These are phyloP conservation scores for Venturia aucupariae DNA, from an alignment of 2,329 filamentous ascomycete genomes.

Conservation along the genomic window DNA sequence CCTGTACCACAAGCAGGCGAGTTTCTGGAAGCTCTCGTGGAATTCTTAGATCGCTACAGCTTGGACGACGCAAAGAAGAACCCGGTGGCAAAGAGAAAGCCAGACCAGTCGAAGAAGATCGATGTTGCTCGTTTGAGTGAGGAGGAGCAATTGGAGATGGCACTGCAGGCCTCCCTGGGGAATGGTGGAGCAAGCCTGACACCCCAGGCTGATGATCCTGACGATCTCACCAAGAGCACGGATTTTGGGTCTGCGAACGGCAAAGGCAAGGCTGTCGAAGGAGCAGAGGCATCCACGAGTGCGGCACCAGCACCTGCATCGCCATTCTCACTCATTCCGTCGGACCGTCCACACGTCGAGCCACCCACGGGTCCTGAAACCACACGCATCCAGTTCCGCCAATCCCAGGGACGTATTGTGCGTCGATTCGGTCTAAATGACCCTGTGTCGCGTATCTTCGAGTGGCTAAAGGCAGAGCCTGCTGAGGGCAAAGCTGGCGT, in stretches of 20 bases:
- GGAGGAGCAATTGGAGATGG: conserved; percentile 94
- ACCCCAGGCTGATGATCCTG: conserved; percentile 65
- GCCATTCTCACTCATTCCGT: conserved; percentile 61
- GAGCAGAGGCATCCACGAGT: conserved; percentile 18
- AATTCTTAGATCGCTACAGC: conserved; percentile 96
- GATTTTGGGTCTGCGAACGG: conserved; percentile 35
- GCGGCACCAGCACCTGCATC: conserved; percentile 22
- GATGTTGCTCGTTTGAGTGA: conserved; percentile 88
- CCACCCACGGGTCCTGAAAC: conserved; percentile 61
- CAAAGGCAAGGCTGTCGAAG: conserved; percentile 37
- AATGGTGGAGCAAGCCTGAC: conserved; percentile 26
- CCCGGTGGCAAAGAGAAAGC: conserved; percentile 71
- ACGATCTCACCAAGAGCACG: conserved; percentile 68
- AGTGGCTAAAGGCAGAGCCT: conserved; percentile 90
- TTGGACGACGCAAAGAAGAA: conserved; percentile 83
- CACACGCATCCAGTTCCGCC: conserved; percentile 87
- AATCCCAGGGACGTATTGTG: conserved; percentile 75
- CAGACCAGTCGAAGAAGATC: conserved; percentile 57
- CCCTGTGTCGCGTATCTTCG: conserved; percentile 73
- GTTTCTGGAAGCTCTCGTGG: conserved; percentile 83
- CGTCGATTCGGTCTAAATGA: conserved; percentile 74
- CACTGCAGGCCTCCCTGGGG: conserved; percentile 77
- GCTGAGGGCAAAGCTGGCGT: conserved; percentile 69
- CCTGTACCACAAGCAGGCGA: conserved; percentile 68
- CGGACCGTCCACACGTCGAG: conserved; percentile 64